These are phyloP conservation scores for Malus orientalis DNA, from an alignment of 306 rosid species.

Conservation along the genomic window DNA sequence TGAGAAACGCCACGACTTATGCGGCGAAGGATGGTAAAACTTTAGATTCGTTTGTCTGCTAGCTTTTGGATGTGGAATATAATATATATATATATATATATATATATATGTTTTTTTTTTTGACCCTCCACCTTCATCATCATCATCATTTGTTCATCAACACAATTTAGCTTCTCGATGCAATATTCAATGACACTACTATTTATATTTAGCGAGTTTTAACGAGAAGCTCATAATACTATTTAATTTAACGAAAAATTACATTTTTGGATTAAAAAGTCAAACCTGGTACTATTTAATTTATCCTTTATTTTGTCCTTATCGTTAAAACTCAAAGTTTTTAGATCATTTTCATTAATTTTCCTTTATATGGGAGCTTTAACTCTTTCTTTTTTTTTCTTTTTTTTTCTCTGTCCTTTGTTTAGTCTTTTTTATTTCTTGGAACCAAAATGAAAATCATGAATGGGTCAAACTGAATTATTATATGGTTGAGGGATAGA, in stretches of 20 bases:
- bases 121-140: not conserved
- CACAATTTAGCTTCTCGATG: slow-evolving; percentile 40
- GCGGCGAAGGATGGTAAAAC: slow-evolving; percentile 48
- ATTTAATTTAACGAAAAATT: no score
- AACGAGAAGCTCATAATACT: no score
- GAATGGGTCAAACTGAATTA: not conserved
- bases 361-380: not conserved
- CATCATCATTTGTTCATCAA: slow-evolving; percentile 14
- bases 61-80: slow-evolving; percentile 74
- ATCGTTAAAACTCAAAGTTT: no score
- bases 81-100: no score
- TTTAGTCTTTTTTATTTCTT: not conserved
- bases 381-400: not conserved
- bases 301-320: no score
- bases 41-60: slow-evolving; percentile 55
- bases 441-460: not conserved
- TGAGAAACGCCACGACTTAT: slow-evolving; percentile 60
- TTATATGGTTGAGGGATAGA: no score
- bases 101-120: no score
- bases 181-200: not conserved
- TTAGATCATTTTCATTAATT: no score
- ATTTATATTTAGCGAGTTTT: not conserved
- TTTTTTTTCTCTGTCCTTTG: not conserved
- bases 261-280: no score
- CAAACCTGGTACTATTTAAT: no score